A percentile compares a stretch with the other conserved stretches of the same genome.
These are phyloP conservation scores for Xylaria nigripes DNA, from an alignment of 495 filamentous ascomycete genomes.

Conservation along the genomic window DNA sequence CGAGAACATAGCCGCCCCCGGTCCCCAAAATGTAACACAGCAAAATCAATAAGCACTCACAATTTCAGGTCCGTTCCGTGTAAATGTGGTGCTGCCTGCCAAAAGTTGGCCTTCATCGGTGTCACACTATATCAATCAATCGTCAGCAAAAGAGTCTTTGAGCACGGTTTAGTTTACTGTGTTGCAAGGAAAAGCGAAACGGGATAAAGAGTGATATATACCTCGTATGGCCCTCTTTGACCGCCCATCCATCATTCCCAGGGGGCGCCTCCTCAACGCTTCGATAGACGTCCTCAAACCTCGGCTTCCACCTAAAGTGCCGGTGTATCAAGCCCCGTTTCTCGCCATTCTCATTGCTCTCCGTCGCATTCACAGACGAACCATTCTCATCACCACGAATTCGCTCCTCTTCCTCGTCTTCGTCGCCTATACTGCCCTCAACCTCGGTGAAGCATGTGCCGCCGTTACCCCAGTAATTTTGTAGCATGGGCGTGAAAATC, in stretches of 20 bases:
- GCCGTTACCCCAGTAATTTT: constrained; percentile 72
- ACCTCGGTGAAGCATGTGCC: constrained; percentile 78
- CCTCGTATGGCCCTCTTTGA: constrained; percentile 85
- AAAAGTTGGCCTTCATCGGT: constrained; percentile 85
- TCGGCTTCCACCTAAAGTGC: constrained; percentile 91
- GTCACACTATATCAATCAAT: constrained; percentile 55
- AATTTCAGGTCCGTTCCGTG: constrained; percentile 72
- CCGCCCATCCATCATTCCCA: constrained; percentile 92
- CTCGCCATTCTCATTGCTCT: constrained; percentile 16
- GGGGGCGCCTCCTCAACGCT: constrained; percentile 71
- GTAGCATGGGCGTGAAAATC: constrained; percentile 71
- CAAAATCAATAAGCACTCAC: constrained; percentile 56
- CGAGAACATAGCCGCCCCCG: constrained; percentile 5
- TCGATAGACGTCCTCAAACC: constrained; percentile 74
- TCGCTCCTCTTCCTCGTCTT: constrained; percentile 56
- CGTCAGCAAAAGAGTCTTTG: neutral
- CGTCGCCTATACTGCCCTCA: constrained; percentile 50
- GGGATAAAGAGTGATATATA: constrained; percentile 38
- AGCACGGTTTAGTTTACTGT: too few relatives aligned
- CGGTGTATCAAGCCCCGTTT: constrained; percentile 53
- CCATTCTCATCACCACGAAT: constrained; percentile 52
- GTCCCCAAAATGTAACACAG: constrained; percentile 18
- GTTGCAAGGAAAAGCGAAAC: too few relatives aligned
- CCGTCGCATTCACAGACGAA: neutral
- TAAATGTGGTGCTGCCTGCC: constrained; percentile 55